Evolutionary conservation across 2,329 filamentous ascomycete species (phyloP).

Genomic region (Talaromyces sp.): DNA sequence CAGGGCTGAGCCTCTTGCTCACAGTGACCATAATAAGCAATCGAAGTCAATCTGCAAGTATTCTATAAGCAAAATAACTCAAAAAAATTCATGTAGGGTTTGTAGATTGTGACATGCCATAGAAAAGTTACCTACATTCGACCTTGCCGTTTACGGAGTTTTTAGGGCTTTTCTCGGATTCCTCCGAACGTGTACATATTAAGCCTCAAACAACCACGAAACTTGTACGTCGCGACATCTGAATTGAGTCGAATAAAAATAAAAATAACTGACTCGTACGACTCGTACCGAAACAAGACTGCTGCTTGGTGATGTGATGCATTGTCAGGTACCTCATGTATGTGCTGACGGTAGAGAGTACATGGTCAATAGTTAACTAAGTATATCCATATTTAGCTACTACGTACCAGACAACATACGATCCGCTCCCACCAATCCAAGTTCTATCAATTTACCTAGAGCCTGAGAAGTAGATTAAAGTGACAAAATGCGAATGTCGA

Average conservation of each 20-base stretch:
- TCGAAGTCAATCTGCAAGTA: not conserved
- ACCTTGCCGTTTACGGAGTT: conserved; percentile 1
- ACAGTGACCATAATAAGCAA: not conserved
- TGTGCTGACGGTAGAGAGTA: not conserved
- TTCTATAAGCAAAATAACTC: not conserved
- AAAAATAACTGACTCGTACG: not conserved
- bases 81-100: not conserved
- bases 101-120: not conserved
- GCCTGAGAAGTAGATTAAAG: not conserved
- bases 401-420: not conserved
- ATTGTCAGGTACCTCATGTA: not conserved
- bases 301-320: not conserved
- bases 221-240: not conserved
- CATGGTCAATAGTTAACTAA: not conserved
- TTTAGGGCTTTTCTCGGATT: not conserved
- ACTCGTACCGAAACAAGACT: not conserved
- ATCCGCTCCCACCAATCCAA: not conserved
- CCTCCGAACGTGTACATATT: not conserved
- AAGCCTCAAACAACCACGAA: not conserved
- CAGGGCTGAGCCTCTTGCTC: not conserved
- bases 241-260: not conserved
- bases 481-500: not conserved
- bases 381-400: not conserved
- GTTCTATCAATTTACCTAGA: not conserved
- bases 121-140: not conserved